Base-by-base conservation (phyloP, 441 rosid genomes). In the Pelargonium cotyledonis region DNA sequence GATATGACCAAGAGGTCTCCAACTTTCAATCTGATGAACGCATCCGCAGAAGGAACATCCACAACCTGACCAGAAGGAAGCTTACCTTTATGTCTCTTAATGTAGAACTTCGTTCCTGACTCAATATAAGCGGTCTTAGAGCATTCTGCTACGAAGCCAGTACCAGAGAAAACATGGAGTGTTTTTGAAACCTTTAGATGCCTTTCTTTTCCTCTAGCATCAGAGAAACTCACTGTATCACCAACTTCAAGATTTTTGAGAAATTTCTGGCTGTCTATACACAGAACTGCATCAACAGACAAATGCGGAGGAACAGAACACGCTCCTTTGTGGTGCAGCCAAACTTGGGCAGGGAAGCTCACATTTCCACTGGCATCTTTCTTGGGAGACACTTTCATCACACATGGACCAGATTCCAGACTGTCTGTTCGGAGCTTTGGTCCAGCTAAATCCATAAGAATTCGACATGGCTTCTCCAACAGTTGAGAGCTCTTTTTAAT, bases 361-460 rank as follows among this genome's bases (percentile, higher is more conserved):
- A 82, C 84, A 41, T 79, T 78, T 68, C 94, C 89, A 14, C 77
- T 73, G 60, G 86, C 88, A 76, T 79, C 75, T 84, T 76, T 86
- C 77, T 86, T 73, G 16, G 91, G 85, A 43, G 88, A 82, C 68
- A 88, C 69, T 82, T 88, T 88, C 51, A 78, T 73, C 65, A 85
- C 87, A 63, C 87, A 76, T 1, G 89, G 94, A 70, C 91, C 91
- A 41, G 88, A 80, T 70, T 80, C 81, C 46, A 86, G 68, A 46
- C 80, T 77, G 49, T 80, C 85, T 1, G 91, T 88, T 66, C 91
- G 86, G 68, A 88, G 84, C 73, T 88, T 88, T 70, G 94, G 94
- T 73, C 94, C 91, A 0, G 88, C 94, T 80, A 88, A 80, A 79
- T 88, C 94, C 89, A 86, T 88, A 72, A 85, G 91, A 79, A 86